phyloP scores from a whole-genome alignment of 768 basidiomycete genomes.

The Pulveroboletus sp. region DNA sequence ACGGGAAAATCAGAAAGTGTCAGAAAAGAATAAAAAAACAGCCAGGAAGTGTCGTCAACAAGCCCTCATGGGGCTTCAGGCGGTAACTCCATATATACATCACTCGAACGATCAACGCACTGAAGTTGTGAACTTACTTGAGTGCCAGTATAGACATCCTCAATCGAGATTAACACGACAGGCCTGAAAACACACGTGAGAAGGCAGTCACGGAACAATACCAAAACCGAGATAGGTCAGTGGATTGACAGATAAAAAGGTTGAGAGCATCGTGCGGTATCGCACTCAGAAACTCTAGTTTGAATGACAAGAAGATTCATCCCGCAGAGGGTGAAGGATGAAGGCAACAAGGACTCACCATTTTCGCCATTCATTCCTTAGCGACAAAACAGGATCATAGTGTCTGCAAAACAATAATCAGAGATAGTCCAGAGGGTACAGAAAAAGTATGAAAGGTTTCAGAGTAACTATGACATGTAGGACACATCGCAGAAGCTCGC shows the following conservation, averaged over 20 bases:
- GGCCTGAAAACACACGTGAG: conserved; percentile 10
- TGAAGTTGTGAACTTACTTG: conserved; percentile 5
- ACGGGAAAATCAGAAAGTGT: conserved; percentile 25
- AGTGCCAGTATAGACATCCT: background rate
- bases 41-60: conserved; percentile 78
- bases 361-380: too few relatives aligned
- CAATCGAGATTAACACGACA: background rate
- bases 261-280: conserved; percentile 65
- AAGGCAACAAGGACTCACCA: too few relatives aligned
- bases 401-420: conserved; percentile 11
- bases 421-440: background rate
- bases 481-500: conserved; percentile 57
- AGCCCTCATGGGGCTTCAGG: conserved; percentile 52
- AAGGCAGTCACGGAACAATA: background rate
- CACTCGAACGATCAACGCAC: background rate
- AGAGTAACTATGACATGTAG: conserved; percentile 92
- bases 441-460: conserved; percentile 45
- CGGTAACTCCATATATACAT: conserved; percentile 75
- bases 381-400: background rate
- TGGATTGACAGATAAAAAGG: conserved; percentile 54
- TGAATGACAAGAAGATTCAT: conserved; percentile 67
- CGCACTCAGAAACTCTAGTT: conserved; percentile 93
- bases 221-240: conserved; percentile 42
- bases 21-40: conserved; percentile 68
- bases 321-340: conserved; percentile 20